These are phyloP conservation scores for Astragalus glycyphyllos DNA, from an alignment of 306 rosid species.

Conservation along the genomic window DNA sequence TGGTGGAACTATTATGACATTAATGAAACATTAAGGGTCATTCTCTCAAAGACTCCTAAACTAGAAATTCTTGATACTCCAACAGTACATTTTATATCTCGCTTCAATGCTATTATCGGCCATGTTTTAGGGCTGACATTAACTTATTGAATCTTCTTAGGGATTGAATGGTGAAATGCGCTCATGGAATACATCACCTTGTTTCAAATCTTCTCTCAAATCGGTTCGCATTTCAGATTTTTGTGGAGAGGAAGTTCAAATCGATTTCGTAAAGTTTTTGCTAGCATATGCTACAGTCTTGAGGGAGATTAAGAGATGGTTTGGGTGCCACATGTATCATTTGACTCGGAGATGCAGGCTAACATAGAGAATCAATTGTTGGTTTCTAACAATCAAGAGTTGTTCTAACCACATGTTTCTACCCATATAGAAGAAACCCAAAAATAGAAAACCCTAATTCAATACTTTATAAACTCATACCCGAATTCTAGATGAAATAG, in stretches of 20 bases:
- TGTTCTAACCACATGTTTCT: too few species aligned
- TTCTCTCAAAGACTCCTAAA: too few species aligned
- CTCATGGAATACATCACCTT: slow-evolving; percentile 22
- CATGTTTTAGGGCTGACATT: slow-evolving; percentile 2
- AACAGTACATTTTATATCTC: not conserved
- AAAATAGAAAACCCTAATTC: too few species aligned
- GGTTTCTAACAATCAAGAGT: too few species aligned
- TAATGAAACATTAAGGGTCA: too few species aligned
- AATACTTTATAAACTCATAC: too few species aligned
- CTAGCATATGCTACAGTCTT: slow-evolving; percentile 16
- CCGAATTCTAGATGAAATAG: too few species aligned
- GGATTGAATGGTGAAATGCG: slow-evolving; percentile 23
- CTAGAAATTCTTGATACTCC: too few species aligned
- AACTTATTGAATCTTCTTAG: slow-evolving; percentile 8
- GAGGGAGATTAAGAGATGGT: slow-evolving; percentile 1
- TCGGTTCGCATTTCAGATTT: slow-evolving; percentile 14
- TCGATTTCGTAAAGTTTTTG: slow-evolving; percentile 26
- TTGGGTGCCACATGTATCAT: not conserved
- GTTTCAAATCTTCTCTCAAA: slow-evolving; percentile 31
- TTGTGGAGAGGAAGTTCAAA: not conserved
- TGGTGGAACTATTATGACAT: too few species aligned
- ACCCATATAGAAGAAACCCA: too few species aligned
- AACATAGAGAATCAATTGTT: slow-evolving; percentile 13
- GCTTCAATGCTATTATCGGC: too few species aligned
- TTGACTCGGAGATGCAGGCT: slow-evolving; percentile 5